Percentiles rank a stretch among this genome's conserved stretches.
Evolutionary conservation across 148 eudicot genomes (phyloP).

Genomic region (Rhododendron ovatum): DNA sequence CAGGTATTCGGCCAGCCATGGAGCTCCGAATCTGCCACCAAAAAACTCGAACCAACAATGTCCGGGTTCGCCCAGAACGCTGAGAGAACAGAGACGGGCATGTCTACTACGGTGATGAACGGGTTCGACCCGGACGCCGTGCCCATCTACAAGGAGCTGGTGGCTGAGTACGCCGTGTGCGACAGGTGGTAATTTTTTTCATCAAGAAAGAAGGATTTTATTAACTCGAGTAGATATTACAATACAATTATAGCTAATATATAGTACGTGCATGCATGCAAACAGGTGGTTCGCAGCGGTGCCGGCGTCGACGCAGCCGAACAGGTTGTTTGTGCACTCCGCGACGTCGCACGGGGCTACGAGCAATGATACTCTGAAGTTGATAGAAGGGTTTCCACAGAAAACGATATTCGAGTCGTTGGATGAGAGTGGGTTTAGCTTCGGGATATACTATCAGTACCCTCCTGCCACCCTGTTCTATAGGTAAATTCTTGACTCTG

Average conservation of each 20-base stretch:
- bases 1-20: slow-evolving; percentile 63
- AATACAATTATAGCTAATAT: too few relatives aligned
- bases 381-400: slow-evolving; percentile 9
- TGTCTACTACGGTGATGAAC: slow-evolving; percentile 38
- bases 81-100: slow-evolving; percentile 24
- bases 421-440: slow-evolving; percentile 2
- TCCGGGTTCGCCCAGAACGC: slow-evolving; percentile 44
- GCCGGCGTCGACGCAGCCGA: slow-evolving; percentile 70
- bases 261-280: not conserved
- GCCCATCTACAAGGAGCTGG: slow-evolving; percentile 16
- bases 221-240: not conserved
- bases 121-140: slow-evolving; percentile 29
- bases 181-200: slow-evolving; percentile 40
- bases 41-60: slow-evolving; percentile 26
- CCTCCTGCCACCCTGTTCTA: slow-evolving; percentile 7
- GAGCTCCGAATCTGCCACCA: slow-evolving; percentile 15
- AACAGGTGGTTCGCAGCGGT: slow-evolving; percentile 63
- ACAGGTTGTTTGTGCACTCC: slow-evolving; percentile 60
- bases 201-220: too few relatives aligned
- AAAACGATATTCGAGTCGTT: slow-evolving; percentile 8
- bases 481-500: not conserved
- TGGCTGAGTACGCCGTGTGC: slow-evolving; percentile 38
- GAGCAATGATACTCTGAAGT: not conserved
- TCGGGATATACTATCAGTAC: slow-evolving; percentile 6
- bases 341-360: slow-evolving; percentile 30